Base-by-base conservation (phyloP, 2,329 filamentous ascomycete species). In the Cytospora piceae region DNA sequence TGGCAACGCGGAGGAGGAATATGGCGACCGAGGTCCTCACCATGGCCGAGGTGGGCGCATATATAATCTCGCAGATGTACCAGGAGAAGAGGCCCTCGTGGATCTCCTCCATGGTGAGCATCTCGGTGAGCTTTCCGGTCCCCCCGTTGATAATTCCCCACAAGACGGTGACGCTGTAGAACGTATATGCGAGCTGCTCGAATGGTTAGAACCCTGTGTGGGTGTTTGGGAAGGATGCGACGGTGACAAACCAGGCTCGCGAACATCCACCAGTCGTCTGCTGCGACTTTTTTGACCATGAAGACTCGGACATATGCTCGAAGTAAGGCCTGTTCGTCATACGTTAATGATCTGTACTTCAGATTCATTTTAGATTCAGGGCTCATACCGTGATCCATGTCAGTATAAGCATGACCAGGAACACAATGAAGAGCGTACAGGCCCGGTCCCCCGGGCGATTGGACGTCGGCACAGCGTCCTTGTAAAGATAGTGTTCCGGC, bases 241-340 rank as follows among this genome's bases (percentile, higher is more conserved):
- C 58, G 24, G 14, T 14, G 15, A 54, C 52, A 32, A 72, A 85
- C 82, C 73, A 82, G 73, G 3, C 81, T 79, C 32, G 74, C 58
- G 27, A 83, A 73, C 70, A 83, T 82, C 55, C 83, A 71, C 68
- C 76, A 80, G 74, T 85, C 83, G 58, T 85, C 83, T 4, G 76
- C 42, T 0, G 78, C 75, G 39, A 81, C 72, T 34, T 76, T 78
- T 59, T 78, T 80, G 49, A 81, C 74, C 27, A 84, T 71, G 32
- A 77, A 73, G 0, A 76, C 58, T 64, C 82, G 80, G 55, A 82
- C 81, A 70, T 81, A 82, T 11, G 77, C 77, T 20, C 82, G 78
- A 46, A 83, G 69, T 46, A 77, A 67, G 61, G 80, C 74, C 63
- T 65, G 17, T 46, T 31, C 5, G 20, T 22, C 29, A 8, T 5